Evolutionary conservation across 2,329 filamentous ascomycete species (phyloP).

Genomic region (Beauveria brongniartii): DNA sequence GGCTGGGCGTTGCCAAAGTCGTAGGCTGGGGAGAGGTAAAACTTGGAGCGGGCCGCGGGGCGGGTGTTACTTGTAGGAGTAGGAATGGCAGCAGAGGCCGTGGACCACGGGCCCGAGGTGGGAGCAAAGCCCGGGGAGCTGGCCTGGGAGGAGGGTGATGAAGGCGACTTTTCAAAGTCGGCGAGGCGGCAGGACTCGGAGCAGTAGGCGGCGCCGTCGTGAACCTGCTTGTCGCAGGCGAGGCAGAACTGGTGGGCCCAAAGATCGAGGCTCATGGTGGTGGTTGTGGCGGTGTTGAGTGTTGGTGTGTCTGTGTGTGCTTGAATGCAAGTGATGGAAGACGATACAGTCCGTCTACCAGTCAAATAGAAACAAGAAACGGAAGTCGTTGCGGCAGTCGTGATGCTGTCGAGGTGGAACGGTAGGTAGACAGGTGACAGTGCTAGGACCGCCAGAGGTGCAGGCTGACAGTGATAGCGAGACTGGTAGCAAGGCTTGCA

Average conservation of each 20-base stretch:
- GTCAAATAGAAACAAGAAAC: not conserved
- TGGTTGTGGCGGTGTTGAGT: conserved; percentile 15
- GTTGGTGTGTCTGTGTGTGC: not conserved
- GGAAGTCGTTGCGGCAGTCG: not conserved
- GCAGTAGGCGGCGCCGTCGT: conserved; percentile 77
- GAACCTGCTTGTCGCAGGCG: conserved; percentile 70
- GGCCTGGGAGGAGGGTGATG: conserved; percentile 47
- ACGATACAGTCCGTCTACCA: not conserved
- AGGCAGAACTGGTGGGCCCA: conserved; percentile 94
- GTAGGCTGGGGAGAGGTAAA: conserved; percentile 67
- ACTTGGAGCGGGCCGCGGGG: conserved; percentile 29
- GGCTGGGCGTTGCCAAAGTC: conserved; percentile 61
- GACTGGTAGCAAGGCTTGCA: not conserved
- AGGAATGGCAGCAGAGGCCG: conserved; percentile 20
- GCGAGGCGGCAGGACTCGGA: conserved; percentile 84
- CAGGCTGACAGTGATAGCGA: not conserved
- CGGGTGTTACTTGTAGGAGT: conserved; percentile 14
- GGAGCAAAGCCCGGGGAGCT: conserved; percentile 48
- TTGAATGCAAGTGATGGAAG: too few relatives aligned
- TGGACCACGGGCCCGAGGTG: conserved; percentile 43
- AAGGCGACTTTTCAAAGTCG: conserved; percentile 66
- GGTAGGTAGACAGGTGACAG: not conserved
- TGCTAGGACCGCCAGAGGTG: not conserved
- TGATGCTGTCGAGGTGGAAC: not conserved
- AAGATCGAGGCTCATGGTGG: conserved; percentile 47